Conservation (phyloP, 176 grass and related monocot genomes). For the Eragrostis curvula region DNA sequence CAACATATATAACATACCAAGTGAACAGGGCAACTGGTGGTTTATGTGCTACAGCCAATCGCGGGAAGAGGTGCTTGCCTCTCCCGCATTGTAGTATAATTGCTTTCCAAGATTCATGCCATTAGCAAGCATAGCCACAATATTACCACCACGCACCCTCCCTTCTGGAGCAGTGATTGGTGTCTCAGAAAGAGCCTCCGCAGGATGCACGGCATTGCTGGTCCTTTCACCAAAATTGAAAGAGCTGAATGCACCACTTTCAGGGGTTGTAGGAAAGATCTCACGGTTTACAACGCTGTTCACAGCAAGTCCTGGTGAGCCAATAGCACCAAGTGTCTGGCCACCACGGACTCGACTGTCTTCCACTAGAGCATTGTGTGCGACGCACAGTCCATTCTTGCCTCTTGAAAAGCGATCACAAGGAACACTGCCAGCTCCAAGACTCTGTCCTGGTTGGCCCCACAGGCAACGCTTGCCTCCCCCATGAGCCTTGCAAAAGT, state of each 20-base stretch:
- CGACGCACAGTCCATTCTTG: conserved; percentile 54
- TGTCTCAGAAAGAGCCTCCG: not conserved
- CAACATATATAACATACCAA: not conserved
- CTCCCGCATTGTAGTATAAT: not conserved
- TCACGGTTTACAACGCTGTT: not conserved
- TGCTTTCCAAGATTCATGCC: conserved; percentile 1
- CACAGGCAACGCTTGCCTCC: conserved; percentile 58
- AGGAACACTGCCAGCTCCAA: conserved; percentile 34
- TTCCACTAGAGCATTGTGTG: conserved; percentile 58
- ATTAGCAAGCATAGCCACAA: conserved; percentile 43
- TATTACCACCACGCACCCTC: conserved; percentile 60
- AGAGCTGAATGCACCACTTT: not conserved
- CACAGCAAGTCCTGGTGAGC: not conserved
- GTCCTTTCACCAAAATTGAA: not conserved
- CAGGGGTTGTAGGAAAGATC: not conserved
- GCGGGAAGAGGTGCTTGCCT: not conserved
- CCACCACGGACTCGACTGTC: conserved; percentile 52
- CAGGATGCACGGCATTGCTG: conserved; percentile 1
- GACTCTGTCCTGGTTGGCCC: conserved; percentile 48
- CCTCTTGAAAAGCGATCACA: conserved; percentile 58
- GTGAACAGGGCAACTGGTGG: not conserved
- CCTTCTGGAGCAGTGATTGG: conserved; percentile 48
- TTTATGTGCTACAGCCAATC: conserved; percentile 37
- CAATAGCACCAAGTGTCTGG: conserved; percentile 35
- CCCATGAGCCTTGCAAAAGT: conserved; percentile 69